Evolutionary conservation across 2,329 filamentous ascomycete species (phyloP), one percentile per base, ranked within the genome.

Genomic region (Neonectria punicea): DNA sequence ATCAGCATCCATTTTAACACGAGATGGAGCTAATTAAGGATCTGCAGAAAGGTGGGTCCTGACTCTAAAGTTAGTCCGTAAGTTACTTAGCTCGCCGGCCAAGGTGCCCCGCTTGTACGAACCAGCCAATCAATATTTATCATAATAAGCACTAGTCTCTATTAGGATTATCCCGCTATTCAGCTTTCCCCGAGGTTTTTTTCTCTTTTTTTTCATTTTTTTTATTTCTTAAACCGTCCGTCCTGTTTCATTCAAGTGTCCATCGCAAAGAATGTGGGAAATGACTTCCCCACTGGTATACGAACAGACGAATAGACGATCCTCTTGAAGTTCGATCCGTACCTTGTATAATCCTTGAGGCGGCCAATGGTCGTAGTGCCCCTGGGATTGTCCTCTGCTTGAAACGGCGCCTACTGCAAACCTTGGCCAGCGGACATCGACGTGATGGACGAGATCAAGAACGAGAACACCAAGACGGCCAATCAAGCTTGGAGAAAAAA

Each of bases 401-500:
- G 16, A 16, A 41, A 49, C 25, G 10, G 49, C 41, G 22, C 30
- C 32, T 13, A 30, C 41, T 22, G 22, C 41, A 34, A 55, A 55
- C 25, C 6, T 41, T 41, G 16, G 43, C 25, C 51, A 54, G 22
- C 8, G 14, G 16, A 32, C 32, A n/a, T 44, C 53, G 47, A 50
- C 43, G 18, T 22, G 2, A 68, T 67, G 63, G 62, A 56, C 49
- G 39, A 61, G n/a, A 46, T 54, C 5, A 32, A 61, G 18, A 60
- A 39, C 22, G 22, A 62, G 16, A 58, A 64, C 30, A 56, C 49
- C 65, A 75, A 72, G 61, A 53, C 36, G 22, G 67, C 51, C 58
- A 79, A 69, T 63, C 74, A 78, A 63, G 74, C 75, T 43, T 80
- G 78, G 78, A 80, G 78, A 69, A 80, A 66, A 66, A 77, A 70